Base-by-base conservation (phyloP, 2,329 filamentous ascomycete species). In the Myriosclerotinia duriaeana region DNA sequence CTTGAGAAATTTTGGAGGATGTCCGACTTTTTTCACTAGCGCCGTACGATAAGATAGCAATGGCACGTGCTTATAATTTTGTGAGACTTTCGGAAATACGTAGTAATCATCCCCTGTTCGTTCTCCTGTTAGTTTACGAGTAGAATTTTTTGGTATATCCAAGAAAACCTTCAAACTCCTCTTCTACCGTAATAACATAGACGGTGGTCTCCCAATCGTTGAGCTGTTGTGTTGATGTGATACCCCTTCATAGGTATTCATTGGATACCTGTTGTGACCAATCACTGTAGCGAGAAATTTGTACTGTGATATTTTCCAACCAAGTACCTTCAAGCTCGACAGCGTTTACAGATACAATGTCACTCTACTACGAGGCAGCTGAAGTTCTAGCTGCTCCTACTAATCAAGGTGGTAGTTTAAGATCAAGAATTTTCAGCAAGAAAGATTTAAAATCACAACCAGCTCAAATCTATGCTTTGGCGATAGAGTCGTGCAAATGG, bases 311-410 rank as follows among this genome's bases (percentile, higher is more conserved):
- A 65, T 48, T 65, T 65, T 65, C 30, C 59, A 30, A 15, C n/a
- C 30, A 36, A 52, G 26, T 44, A 60, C 34, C 42, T n/a, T 53
- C 46, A 40, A 60, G 36, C 42, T 59, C 36, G 22, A 53, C 40
- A 38, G n/a, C 30, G 40, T 60, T 60, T 5, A 44, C 44, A 40
- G 14, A 53, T 64, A 65, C 55, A 48, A 98, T 98, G 94, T 96
- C 93, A 58, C 89, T 99, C 66, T 99, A 99, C 78, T 90, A 96
- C 77, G 95, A 98, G 80, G 90, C 93, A 8, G 92, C 90, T 5
- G 84, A 88, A 17, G 82, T 97, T 46, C 80, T 99, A 66, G 84
- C 85, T 5, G 84, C 83, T 8, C 79, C 87, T 3, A 80, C 85
- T 1, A 84, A 85, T n/a, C 79, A 83, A 3, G 89, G 89, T n/a